Conservation (phyloP, 768 basidiomycete species). For the Auriscalpium microsporum region DNA sequence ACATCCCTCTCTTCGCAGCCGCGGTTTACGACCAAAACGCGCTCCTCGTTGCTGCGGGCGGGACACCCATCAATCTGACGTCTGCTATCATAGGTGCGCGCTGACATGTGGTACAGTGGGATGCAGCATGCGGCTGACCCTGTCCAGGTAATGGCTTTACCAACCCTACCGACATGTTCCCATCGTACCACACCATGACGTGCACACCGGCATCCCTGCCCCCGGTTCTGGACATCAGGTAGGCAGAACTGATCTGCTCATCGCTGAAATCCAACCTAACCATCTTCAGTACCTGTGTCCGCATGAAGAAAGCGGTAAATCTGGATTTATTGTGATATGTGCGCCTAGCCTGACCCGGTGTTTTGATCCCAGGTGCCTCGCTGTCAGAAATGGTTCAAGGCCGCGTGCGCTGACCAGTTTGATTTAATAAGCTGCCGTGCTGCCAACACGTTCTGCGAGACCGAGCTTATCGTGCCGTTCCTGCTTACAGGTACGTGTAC, state of each 20-base stretch:
- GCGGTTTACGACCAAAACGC: conserved; percentile 42
- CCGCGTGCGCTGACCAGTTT: conserved; percentile 33
- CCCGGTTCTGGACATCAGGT: conserved; percentile 41
- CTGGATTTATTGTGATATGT: not conserved
- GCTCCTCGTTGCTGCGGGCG: conserved; percentile 31
- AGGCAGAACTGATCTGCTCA: not conserved
- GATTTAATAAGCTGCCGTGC: conserved; percentile 37
- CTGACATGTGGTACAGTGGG: not conserved
- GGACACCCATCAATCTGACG: conserved; percentile 40
- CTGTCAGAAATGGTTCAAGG: conserved; percentile 32
- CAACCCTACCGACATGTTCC: conserved; percentile 29
- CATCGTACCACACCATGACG: conserved; percentile 43
- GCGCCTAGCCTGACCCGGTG: not conserved
- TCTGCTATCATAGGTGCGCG: conserved; percentile 41
- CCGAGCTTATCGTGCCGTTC: conserved; percentile 20
- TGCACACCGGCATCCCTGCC: conserved; percentile 42
- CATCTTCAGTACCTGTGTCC: conserved; percentile 27
- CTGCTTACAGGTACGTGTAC: conserved; percentile 22
- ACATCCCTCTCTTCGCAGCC: conserved; percentile 43
- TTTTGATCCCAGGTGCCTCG: conserved; percentile 29
- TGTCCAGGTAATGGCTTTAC: conserved; percentile 36
- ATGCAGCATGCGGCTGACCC: not conserved
- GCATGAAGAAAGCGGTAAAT: conserved; percentile 34
- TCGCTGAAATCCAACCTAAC: no score
- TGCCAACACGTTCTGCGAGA: conserved; percentile 32